These are phyloP conservation scores for Chloropicon primus DNA, from an alignment of 139 green algal species.

Conservation along the genomic window DNA sequence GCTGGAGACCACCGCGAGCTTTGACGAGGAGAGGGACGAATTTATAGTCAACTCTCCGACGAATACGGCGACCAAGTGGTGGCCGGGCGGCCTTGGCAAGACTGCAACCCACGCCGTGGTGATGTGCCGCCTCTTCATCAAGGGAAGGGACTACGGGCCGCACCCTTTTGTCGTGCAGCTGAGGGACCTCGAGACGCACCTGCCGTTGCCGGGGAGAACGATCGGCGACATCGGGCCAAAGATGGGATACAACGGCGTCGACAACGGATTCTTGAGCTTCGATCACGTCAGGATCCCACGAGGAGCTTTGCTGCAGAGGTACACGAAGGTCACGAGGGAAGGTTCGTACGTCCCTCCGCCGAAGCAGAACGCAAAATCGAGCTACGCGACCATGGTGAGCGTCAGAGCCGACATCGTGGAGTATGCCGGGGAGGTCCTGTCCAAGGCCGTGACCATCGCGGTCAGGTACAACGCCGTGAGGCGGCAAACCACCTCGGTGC, in stretches of 20 bases:
- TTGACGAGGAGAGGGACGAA: conserved; percentile 45
- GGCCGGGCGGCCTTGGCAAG: conserved; percentile 71
- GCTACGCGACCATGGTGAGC: conserved; percentile 86
- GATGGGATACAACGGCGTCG: conserved; percentile 73
- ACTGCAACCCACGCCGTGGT: conserved; percentile 79
- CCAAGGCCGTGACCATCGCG: conserved; percentile 71
- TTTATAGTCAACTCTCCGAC: conserved; percentile 90
- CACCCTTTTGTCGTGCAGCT: conserved; percentile 58
- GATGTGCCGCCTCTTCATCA: conserved; percentile 74
- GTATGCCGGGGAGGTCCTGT: conserved; percentile 47
- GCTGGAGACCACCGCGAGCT: conserved; percentile 89
- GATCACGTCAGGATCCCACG: conserved; percentile 23
- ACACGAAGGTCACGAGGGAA: conserved; percentile 56
- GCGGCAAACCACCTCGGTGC: conserved; percentile 51
- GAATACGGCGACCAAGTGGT: conserved; percentile 77
- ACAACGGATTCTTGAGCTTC: conserved; percentile 80
- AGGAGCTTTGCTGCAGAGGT: conserved; percentile 79
- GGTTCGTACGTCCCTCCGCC: conserved; percentile 68
- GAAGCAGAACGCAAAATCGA: conserved; percentile 64
- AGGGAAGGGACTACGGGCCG: conserved; percentile 57
- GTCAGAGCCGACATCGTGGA: conserved; percentile 76
- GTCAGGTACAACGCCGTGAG: conserved; percentile 65
- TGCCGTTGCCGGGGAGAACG: conserved; percentile 65
- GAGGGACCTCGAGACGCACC: conserved; percentile 58
- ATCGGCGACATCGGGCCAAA: conserved; percentile 93